Conservation (phyloP, 495 filamentous ascomycete species). For the Penicillium coffeae region DNA sequence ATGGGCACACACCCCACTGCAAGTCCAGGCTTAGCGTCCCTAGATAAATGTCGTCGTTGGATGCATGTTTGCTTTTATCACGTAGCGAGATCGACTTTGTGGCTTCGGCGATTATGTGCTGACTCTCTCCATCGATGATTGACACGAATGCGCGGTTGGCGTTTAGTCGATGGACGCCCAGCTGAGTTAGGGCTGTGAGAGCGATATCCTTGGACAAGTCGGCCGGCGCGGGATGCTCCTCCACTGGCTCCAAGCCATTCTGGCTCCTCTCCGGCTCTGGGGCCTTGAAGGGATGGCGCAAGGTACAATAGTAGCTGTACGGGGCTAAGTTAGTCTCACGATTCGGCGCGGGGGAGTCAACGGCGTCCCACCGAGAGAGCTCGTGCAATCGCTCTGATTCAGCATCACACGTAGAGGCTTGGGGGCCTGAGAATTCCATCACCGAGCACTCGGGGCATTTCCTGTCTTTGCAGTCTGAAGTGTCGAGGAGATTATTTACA, state of each 20-base stretch:
- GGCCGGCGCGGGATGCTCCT: constrained; percentile 12
- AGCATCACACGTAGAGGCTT: constrained; percentile 7
- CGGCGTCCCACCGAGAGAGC: constrained; percentile 14
- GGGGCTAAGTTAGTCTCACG: not conserved
- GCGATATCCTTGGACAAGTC: constrained; percentile 50
- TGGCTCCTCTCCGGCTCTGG: too few species aligned
- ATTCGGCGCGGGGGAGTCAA: not conserved
- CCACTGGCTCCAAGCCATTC: too few species aligned
- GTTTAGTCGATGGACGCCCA: constrained; percentile 52
- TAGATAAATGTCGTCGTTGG: constrained; percentile 41
- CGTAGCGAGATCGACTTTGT: constrained; percentile 49
- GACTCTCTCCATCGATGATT: constrained; percentile 53
- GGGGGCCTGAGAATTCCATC: not conserved
- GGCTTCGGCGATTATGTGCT: constrained; percentile 63
- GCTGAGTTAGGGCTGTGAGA: constrained; percentile 60
- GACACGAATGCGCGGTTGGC: constrained; percentile 54
- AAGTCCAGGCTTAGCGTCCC: constrained; percentile 43
- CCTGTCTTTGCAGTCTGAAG: not conserved
- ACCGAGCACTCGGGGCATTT: not conserved
- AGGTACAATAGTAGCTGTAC: constrained; percentile 31
- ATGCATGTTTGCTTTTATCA: constrained; percentile 26
- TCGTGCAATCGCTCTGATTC: constrained; percentile 22
- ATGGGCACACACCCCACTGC: constrained; percentile 44
- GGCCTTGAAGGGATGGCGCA: constrained; percentile 6
- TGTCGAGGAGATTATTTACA: not conserved